A percentile compares a stretch with the other conserved stretches of the same genome.
These are phyloP conservation scores for Camelina sativa DNA, from an alignment of 345 rosid species.

Conservation along the genomic window DNA sequence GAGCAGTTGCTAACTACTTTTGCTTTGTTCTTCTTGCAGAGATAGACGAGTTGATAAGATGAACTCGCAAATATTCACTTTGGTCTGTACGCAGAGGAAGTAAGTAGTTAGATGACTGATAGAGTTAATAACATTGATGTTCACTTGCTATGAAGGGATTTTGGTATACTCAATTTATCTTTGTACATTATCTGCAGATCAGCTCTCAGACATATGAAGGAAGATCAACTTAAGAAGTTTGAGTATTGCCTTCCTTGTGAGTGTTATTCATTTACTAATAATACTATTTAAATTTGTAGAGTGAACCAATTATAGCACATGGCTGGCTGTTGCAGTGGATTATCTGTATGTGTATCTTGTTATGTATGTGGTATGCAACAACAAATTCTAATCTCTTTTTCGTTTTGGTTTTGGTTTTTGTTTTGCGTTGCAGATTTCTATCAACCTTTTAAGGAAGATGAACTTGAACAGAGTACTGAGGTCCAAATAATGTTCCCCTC, in stretches of 20 bases:
- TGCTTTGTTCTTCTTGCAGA: conserved; percentile 54
- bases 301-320: not conserved
- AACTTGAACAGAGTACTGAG: conserved; percentile 83
- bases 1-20: conserved; percentile 26
- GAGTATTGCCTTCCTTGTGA: conserved; percentile 97
- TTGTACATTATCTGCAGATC: conserved; percentile 59
- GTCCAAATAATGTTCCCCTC: conserved; percentile 80
- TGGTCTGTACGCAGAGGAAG: conserved; percentile 93
- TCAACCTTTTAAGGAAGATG: conserved; percentile 88
- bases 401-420: not conserved
- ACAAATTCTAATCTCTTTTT: not conserved
- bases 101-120: conserved; percentile 30
- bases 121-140: not conserved
- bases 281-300: conserved; percentile 2
- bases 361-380: not conserved
- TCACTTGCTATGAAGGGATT: conserved; percentile 18
- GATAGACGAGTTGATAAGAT: conserved; percentile 78
- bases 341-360: conserved; percentile 14
- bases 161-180: conserved; percentile 26
- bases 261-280: conserved; percentile 46
- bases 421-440: conserved; percentile 66
- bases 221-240: conserved; percentile 82
- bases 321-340: not conserved
- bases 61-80: conserved; percentile 70
- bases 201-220: conserved; percentile 89